phyloP scores from a whole-genome alignment of 108 stramenopile genomes.

The Ochromonas danica region DNA sequence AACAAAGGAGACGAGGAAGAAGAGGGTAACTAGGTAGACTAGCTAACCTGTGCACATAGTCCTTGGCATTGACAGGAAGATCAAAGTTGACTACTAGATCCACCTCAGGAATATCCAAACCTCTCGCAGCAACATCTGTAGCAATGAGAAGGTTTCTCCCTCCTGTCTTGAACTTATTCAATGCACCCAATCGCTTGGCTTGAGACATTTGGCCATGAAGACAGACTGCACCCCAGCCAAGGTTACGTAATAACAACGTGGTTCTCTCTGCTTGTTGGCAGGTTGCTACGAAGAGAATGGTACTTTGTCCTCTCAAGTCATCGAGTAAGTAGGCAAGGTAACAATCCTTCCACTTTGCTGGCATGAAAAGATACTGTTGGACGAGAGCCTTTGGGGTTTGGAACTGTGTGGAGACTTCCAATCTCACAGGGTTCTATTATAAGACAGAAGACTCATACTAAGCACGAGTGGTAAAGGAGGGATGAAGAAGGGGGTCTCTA shows the following conservation, averaged over 20 bases:
- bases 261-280: slow-evolving; percentile 91
- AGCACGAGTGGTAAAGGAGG: no score
- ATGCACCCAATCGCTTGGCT: slow-evolving; percentile 91
- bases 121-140: slow-evolving; percentile 93
- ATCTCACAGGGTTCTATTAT: slow-evolving; percentile 86
- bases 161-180: slow-evolving; percentile 81
- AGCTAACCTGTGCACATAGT: slow-evolving; percentile 66
- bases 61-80: slow-evolving; percentile 79
- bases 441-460: no score
- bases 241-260: slow-evolving; percentile 87
- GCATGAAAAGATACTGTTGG: slow-evolving; percentile 94
- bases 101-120: slow-evolving; percentile 92
- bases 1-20: not conserved
- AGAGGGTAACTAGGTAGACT: no score
- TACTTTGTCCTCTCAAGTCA: slow-evolving; percentile 90
- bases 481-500: no score
- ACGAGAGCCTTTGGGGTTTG: slow-evolving; percentile 66
- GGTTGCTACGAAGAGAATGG: slow-evolving; percentile 92
- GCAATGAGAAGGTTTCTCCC: slow-evolving; percentile 86
- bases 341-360: slow-evolving; percentile 99
- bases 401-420: slow-evolving; percentile 44
- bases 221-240: slow-evolving; percentile 92
- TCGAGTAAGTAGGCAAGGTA: slow-evolving; percentile 94
- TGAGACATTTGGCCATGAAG: slow-evolving; percentile 98
- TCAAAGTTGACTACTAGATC: slow-evolving; percentile 95